These are phyloP conservation scores for Clavispora vitiphila DNA, from an alignment of 805 yeast genomes.

Conservation along the genomic window DNA sequence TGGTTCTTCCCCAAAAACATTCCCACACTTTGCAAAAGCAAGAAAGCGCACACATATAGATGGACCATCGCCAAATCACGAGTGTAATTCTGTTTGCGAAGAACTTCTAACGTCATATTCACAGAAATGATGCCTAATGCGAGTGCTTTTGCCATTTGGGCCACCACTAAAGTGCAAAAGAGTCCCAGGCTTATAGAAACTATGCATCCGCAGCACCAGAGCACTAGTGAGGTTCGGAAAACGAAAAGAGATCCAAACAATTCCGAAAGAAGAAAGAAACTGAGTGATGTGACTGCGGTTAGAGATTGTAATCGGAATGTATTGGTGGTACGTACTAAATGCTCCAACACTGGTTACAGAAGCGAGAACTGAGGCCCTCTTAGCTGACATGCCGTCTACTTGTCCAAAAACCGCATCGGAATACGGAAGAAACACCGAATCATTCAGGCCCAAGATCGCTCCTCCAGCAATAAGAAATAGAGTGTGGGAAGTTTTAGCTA, in stretches of 20 bases:
- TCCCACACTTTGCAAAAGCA: background rate
- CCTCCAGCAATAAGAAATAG: background rate
- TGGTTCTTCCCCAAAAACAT: background rate
- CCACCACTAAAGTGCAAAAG: background rate
- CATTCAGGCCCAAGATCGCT: background rate
- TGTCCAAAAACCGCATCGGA: background rate
- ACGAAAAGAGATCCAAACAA: background rate
- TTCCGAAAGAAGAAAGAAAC: background rate
- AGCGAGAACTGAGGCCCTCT: background rate
- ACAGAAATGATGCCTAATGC: background rate
- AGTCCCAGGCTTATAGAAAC: background rate
- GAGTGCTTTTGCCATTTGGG: background rate
- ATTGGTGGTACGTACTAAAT: background rate
- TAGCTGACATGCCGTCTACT: background rate
- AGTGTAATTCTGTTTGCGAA: background rate
- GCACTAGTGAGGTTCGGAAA: background rate
- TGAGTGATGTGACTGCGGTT: background rate
- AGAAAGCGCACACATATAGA: background rate
- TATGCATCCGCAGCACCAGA: background rate
- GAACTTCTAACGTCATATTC: background rate
- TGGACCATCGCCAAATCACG: background rate
- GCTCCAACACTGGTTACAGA: background rate
- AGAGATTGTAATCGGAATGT: background rate
- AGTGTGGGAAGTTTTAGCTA: background rate
- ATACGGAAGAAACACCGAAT: background rate